A percentile compares a stretch with the other conserved stretches of the same genome.
Conservation (phyloP, 768 basidiomycete species). For the Suillus hirtellus region DNA sequence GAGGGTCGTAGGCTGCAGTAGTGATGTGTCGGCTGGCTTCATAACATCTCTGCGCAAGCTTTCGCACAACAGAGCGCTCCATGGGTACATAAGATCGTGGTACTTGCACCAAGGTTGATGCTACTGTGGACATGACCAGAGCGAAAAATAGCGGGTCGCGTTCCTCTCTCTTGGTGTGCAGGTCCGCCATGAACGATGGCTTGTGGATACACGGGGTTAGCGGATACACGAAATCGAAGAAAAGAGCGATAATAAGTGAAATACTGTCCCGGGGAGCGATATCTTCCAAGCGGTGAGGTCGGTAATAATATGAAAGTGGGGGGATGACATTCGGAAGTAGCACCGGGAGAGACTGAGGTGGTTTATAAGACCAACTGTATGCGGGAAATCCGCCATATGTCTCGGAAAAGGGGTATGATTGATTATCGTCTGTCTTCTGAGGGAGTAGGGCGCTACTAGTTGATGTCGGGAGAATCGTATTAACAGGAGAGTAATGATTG, state of each 20-base stretch:
- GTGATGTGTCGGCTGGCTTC: constrained; percentile 83
- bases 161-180: constrained; percentile 78
- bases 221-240: constrained; percentile 93
- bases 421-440: constrained; percentile 47
- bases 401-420: constrained; percentile 44
- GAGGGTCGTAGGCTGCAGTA: constrained; percentile 80
- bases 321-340: constrained; percentile 44
- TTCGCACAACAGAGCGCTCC: constrained; percentile 82
- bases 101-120: constrained; percentile 85
- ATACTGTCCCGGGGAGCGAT: constrained; percentile 82
- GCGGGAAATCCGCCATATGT: constrained; percentile 64
- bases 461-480: constrained; percentile 33
- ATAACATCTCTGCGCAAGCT: constrained; percentile 77
- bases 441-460: constrained; percentile 32
- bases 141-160: constrained; percentile 89
- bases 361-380: constrained; percentile 72
- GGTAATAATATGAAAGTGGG: constrained; percentile 72
- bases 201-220: constrained; percentile 90
- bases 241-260: constrained; percentile 79
- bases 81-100: constrained; percentile 87
- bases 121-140: constrained; percentile 85
- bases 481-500: constrained; percentile 48
- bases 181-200: constrained; percentile 89
- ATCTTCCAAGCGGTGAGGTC: constrained; percentile 77
- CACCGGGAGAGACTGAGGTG: constrained; percentile 51